Base-by-base conservation (phyloP, 306 rosid genomes). In the Hippophae gyantsensis region DNA sequence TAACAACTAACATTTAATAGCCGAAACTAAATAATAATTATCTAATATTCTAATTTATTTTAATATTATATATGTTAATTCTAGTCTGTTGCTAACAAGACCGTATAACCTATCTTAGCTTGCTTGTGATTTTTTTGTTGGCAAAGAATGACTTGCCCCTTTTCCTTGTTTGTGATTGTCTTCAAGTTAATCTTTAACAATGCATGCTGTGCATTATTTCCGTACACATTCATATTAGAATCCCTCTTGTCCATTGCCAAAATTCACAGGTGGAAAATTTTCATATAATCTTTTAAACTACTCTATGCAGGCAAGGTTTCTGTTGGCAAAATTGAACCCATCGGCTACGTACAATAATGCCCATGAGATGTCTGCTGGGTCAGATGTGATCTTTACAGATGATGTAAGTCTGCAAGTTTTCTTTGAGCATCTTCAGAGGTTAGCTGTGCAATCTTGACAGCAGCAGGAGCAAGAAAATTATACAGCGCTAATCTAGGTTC, bases 331-430 rank as follows among this genome's bases (percentile, higher is more conserved):
- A 83, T 73, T 92, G 85, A 92, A 92, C 75, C 99, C 99, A 7
- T 92, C 99, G 6, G 93, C 99, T 42, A 92, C 99, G 9, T 92
- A 92, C 75, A 92, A 69, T 67, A 92, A 80, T 66, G 83, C 95
- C 9, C 86, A 87, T 14, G 99, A 92, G 63, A 78, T 92, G 78
- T 79, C 92, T 47, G 81, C 95, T n/a, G 99, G 99, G 48, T 92
- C 99, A 5, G 96, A 92, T 66, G 82, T 87, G 48, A 92, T 88
- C 71, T 92, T 92, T 78, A 92, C 99, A 1, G 99, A 92, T 42
- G 99, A 92, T 58, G 99, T 88, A 41, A 92, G 93, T 71, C 96
- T 92, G 70, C 96, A 92, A 84, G 96, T 92, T 67, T 92, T 92
- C 87, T 88, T 85, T 26, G 95, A 88, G 77, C 99, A 92, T 82